Conservation (phyloP, 305 asterid genomes). For the Ilex paraguariensis region DNA sequence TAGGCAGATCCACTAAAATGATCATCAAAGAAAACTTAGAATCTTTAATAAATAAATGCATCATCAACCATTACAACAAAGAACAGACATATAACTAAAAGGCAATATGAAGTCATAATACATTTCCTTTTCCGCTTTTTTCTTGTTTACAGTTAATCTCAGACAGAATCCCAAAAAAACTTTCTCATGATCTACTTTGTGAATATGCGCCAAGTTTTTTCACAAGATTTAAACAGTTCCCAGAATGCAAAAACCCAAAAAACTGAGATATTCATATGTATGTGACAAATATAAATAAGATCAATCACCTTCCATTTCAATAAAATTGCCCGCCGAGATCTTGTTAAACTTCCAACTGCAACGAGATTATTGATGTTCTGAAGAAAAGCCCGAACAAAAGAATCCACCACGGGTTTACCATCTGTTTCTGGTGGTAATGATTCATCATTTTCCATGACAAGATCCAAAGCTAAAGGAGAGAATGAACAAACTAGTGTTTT, state of each 20-base stretch:
- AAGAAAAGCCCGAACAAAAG: conserved; percentile 52
- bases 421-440: conserved; percentile 35
- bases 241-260: neutral
- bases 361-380: conserved; percentile 52
- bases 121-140: too few species aligned
- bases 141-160: too few species aligned
- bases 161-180: too few species aligned
- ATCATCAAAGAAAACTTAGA: conserved; percentile 22
- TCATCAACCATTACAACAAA: neutral
- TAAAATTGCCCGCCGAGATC: conserved; percentile 80
- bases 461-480: conserved; percentile 48
- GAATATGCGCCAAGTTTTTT: too few species aligned
- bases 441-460: conserved; percentile 27
- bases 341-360: conserved; percentile 55
- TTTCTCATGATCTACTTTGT: too few species aligned
- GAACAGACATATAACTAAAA: too few species aligned
- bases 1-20: conserved; percentile 76
- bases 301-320: conserved; percentile 75
- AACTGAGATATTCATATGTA: conserved; percentile 11
- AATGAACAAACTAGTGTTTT: conserved; percentile 42
- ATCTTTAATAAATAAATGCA: neutral
- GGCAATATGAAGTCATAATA: too few species aligned
- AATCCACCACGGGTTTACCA: conserved; percentile 43
- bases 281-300: conserved; percentile 15
- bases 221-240: too few species aligned